Percentiles rank a stretch among this genome's conserved stretches.
phyloP scores from a whole-genome alignment of 2,329 filamentous ascomycete species.

The Cercospora beticola region DNA sequence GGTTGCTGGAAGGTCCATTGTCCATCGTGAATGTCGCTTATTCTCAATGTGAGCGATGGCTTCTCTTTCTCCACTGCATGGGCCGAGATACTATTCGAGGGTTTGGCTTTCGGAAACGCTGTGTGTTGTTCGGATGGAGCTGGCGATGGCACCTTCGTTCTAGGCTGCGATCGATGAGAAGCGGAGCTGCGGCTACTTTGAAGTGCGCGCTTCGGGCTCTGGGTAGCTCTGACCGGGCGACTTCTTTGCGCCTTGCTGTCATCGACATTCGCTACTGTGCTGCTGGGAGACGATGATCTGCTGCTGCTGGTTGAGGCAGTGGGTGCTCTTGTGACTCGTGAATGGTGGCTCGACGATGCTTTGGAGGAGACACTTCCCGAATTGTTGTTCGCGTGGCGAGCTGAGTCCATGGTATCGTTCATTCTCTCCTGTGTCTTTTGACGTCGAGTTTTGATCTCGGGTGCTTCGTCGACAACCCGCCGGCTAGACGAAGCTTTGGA shows the following conservation, averaged over 20 bases:
- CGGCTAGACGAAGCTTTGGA: background rate
- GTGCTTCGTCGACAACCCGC: background rate
- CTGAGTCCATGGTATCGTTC: background rate
- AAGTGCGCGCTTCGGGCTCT: background rate
- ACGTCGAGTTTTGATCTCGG: background rate
- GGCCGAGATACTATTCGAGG: background rate
- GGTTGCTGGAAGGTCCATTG: background rate
- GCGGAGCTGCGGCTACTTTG: background rate
- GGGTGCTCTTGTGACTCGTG: background rate
- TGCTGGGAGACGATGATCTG: background rate
- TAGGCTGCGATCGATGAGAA: background rate
- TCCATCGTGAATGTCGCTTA: background rate
- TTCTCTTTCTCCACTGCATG: background rate
- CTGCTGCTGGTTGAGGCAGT: background rate
- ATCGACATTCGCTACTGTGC: background rate
- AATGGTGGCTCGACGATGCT: background rate
- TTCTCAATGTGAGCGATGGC: background rate
- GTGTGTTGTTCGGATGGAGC: background rate
- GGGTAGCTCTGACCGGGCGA: background rate
- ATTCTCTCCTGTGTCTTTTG: background rate
- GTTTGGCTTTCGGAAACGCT: too few relatives aligned
- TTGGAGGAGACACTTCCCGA: background rate
- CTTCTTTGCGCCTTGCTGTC: background rate
- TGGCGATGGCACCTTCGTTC: background rate
- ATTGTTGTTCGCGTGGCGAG: background rate